Base-by-base conservation (phyloP, 306 rosid species). In the Cucumis sativus region DNA sequence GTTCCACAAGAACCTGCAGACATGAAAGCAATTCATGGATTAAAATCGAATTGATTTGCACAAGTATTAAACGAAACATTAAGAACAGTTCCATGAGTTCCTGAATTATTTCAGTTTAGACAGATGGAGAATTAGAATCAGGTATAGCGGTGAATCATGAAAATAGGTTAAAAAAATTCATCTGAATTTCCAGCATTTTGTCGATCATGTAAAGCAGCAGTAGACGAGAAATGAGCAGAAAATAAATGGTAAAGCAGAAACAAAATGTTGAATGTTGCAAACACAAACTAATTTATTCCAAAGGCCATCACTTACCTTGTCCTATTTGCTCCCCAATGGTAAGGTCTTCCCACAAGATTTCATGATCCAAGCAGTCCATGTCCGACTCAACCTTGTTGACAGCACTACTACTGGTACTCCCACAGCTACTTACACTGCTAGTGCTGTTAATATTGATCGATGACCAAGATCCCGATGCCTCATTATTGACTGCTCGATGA, bases 271-370 rank as follows among this genome's bases (percentile, higher is more conserved):
- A 20, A 21, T 40, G 37, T 33, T 33, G 55, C 74, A 20, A 6
- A 30, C 74, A 68, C 16, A 30, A 43, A 6, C 62, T 68, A 59
- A 60, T 45, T 58, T 54, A 77, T 72, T 79, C 65, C 67, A 77
- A 59, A 79, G 30, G 47, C 62, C 8, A 47, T 47, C 56, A 74
- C 73, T 58, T 88, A 96, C 99, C 99, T 88, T 96, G 97, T 60
- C 99, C 99, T 79, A 96, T 88, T 82, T 89, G 98, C 79, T 92
- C 99, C 83, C 99, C 92, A 74, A 96, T 88, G 64, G 87, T 87
- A 80, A 96, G 83, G 85, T 96, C 99, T 82, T 96, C 99, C 99
- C 99, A 96, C 86, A 89, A 79, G 82, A 96, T 96, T 89, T 96
- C 99, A 77, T 85, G 92, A 88, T 96, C 99, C 86, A 92, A 83